Conservation (phyloP, 805 yeast species). For the Millerozyma acaciae region DNA sequence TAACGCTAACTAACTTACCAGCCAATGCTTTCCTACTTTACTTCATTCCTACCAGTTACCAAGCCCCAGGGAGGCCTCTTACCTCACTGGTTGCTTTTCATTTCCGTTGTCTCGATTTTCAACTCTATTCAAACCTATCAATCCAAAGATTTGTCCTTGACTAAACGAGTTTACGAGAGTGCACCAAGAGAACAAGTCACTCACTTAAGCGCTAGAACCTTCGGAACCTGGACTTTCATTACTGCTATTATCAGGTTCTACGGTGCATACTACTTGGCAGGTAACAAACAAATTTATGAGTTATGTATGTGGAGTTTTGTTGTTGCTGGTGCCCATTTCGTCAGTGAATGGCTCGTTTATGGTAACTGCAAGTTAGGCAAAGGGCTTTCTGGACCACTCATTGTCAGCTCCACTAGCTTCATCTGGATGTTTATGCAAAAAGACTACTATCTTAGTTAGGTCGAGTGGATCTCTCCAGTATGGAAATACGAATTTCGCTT, state of each 20-base stretch:
- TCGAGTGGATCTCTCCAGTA: too few relatives aligned
- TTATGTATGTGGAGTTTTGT: constrained; percentile 75
- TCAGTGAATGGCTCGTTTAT: constrained; percentile 75
- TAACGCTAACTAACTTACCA: too few relatives aligned
- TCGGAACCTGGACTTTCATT: constrained; percentile 96
- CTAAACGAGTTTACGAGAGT: constrained; percentile 79
- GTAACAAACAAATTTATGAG: constrained; percentile 67
- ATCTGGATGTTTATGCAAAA: constrained; percentile 78
- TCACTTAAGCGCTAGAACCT: constrained; percentile 84
- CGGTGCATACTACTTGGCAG: constrained; percentile 71
- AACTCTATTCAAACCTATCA: constrained; percentile 85
- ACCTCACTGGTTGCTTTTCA: constrained; percentile 41
- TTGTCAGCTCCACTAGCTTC: constrained; percentile 66
- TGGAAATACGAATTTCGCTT: too few relatives aligned
- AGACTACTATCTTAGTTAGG: constrained; percentile 48
- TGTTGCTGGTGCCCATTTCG: constrained; percentile 82
- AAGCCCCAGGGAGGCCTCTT: constrained; percentile 26
- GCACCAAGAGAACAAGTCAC: constrained; percentile 36
- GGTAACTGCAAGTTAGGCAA: constrained; percentile 79
- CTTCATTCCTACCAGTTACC: constrained; percentile 14
- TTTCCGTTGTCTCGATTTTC: constrained; percentile 86
- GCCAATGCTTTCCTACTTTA: constrained; percentile 14
- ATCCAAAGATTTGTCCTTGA: constrained; percentile 62
- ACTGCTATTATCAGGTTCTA: constrained; percentile 80
- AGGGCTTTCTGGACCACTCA: constrained; percentile 85